Evolutionary conservation across 192 early-diverging fungal species (phyloP), one percentile per base, ranked within the genome.

Genomic region (Coemansia sp.): DNA sequence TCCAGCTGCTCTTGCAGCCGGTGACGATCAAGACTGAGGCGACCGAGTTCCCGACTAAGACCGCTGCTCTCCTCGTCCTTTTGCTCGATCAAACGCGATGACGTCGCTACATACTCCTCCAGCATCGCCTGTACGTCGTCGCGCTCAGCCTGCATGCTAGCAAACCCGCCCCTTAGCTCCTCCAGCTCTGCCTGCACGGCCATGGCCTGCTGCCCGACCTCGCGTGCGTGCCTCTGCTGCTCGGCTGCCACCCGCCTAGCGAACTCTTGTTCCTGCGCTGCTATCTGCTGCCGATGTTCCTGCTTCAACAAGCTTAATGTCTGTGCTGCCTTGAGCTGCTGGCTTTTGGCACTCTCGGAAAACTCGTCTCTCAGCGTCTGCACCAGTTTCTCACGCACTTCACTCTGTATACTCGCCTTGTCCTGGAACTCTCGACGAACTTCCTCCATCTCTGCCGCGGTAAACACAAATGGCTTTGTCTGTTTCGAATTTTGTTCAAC

Each of bases 1-100:
- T 43, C 43, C 14, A 84, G 38, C 30, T 67, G 67, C 47, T 63
- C 67, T 14, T 77, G 64, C 13, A 75, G 59, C 37, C 68, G 63
- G 66, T 76, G 70, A 19, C 77, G 76, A 11, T 71, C 76, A 21
- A 84, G 64, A 6, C 76, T 64, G 28, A 73, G 52, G 19, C 64
- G 65, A 11, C 73, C 74, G 1, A 84, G 65, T 33, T 84, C 81
- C 19, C 58, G 77, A 7, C 70, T 70, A 3, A 84, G 68, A 9
- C 66, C 68, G 11, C 66, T 61, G 30, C 40, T 53, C 62, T 75
- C 81, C 5, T 50, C 38, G 13, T 75, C 73, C 19, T 73, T 72
- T 21, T 78, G 73, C 46, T 66, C 67, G 3, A 68, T 50, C 47
- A 84, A 68, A 61, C 68, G 55, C 16, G 69, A 62, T 0, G 81